Conservation (phyloP, 2,329 filamentous ascomycete genomes). For the Atkinsonella texensis region DNA sequence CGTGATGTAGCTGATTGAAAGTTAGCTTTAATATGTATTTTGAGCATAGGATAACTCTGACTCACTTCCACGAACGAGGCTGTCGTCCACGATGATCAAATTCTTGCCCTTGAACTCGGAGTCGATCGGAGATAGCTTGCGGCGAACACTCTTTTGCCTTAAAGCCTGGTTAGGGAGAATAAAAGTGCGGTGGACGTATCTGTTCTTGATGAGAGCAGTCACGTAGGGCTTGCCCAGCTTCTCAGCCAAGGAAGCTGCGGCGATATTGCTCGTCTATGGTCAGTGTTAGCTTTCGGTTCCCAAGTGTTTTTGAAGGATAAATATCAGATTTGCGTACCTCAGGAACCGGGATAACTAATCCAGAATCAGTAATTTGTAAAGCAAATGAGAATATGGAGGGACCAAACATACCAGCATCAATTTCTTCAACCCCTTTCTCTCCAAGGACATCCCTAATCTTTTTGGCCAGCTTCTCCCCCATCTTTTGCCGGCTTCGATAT, state of each 20-base stretch:
- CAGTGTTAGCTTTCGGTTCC: neutral
- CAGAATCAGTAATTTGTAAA: neutral
- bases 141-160: slow-evolving; percentile 70
- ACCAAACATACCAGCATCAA: slow-evolving; percentile 44
- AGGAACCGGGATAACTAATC: slow-evolving; percentile 58
- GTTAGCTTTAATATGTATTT: too few species aligned
- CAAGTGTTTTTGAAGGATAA: neutral
- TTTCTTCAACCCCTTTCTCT: slow-evolving; percentile 56
- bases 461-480: slow-evolving; percentile 72
- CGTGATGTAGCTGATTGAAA: slow-evolving; percentile 7
- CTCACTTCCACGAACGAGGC: slow-evolving; percentile 56
- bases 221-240: slow-evolving; percentile 64
- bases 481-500: slow-evolving; percentile 70
- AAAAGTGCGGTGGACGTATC: slow-evolving; percentile 6
- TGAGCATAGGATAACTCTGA: slow-evolving; percentile 18
- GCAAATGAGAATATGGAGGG: slow-evolving; percentile 9
- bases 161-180: slow-evolving; percentile 24
- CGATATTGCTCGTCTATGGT: slow-evolving; percentile 61
- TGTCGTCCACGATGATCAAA: slow-evolving; percentile 80
- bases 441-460: slow-evolving; percentile 58
- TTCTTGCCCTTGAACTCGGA: slow-evolving; percentile 73
- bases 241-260: slow-evolving; percentile 65
- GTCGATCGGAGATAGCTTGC: slow-evolving; percentile 80
- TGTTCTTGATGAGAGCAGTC: slow-evolving; percentile 80
- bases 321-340: slow-evolving; percentile 16